Evolutionary conservation across 768 basidiomycete genomes (phyloP).

Genomic region (Paxillus rubicundulus): DNA sequence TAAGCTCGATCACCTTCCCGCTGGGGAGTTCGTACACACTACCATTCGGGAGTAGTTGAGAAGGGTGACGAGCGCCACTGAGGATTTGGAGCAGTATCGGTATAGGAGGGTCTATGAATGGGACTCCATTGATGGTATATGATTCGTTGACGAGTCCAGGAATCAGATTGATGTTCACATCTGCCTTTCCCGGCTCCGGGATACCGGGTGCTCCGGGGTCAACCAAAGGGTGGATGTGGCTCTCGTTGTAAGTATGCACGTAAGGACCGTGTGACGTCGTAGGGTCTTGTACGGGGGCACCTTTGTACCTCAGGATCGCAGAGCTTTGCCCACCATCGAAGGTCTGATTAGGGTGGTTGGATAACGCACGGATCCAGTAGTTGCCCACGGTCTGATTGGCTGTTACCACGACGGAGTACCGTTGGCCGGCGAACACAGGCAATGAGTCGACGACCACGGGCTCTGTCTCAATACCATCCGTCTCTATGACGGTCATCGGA

Average conservation of each 20-base stretch:
- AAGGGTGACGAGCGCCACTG: constrained; percentile 34
- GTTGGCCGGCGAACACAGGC: constrained; percentile 47
- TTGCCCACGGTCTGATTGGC: constrained; percentile 34
- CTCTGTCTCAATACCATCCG: constrained; percentile 38
- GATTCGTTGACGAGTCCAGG: constrained; percentile 27
- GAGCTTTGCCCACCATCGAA: constrained; percentile 34
- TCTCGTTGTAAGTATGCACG: constrained; percentile 33
- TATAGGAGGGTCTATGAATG: constrained; percentile 31
- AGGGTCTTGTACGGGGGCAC: constrained; percentile 37
- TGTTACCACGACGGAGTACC: constrained; percentile 45
- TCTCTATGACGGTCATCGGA: constrained; percentile 45
- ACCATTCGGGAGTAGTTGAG: constrained; percentile 40
- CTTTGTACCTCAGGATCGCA: constrained; percentile 42
- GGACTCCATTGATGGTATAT: constrained; percentile 33
- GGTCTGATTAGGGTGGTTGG: constrained; percentile 11
- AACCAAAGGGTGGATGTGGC: constrained; percentile 33
- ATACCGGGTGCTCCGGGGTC: constrained; percentile 29
- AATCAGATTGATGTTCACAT: constrained; percentile 37
- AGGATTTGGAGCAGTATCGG: constrained; percentile 46
- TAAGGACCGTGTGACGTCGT: constrained; percentile 20
- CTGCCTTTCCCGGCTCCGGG: constrained; percentile 37
- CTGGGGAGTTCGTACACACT: constrained; percentile 40
- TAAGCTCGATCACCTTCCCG: constrained; percentile 46
- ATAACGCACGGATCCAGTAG: constrained; percentile 41
- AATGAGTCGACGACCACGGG: constrained; percentile 43